Evolutionary conservation across 1,284 basidiomycete genomes (phyloP).

Genomic region (Trichosporon asahii): DNA sequence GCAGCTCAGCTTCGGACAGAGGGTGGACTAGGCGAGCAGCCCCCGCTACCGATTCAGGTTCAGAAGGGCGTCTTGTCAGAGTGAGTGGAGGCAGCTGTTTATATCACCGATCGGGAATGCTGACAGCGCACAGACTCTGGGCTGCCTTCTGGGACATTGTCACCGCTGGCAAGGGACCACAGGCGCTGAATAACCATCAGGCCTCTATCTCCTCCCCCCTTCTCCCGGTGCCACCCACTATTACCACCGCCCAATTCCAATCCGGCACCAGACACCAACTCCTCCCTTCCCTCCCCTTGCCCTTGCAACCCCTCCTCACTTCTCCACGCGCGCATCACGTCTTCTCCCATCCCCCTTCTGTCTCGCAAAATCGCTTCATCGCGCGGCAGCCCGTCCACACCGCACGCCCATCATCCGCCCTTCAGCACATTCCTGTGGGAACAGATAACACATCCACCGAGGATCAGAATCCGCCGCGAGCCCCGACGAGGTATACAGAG

Average conservation of each 20-base stretch:
- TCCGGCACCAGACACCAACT: background rate
- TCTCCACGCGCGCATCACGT: conserved; percentile 6
- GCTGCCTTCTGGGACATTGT: conserved; percentile 53
- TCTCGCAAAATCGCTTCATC: background rate
- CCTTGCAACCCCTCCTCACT: no score
- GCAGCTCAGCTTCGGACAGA: conserved; percentile 46
- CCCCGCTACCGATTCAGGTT: conserved; percentile 45
- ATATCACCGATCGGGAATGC: background rate
- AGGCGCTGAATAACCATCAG: conserved; percentile 43
- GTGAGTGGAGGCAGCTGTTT: conserved; percentile 40
- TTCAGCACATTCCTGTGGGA: background rate
- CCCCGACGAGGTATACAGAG: background rate
- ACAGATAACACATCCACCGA: conserved; percentile 2
- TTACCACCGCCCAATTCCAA: background rate
- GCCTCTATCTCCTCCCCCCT: conserved; percentile 11
- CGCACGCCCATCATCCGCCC: background rate
- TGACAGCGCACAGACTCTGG: conserved; percentile 46
- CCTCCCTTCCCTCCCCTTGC: background rate
- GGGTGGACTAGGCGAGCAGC: conserved; percentile 42
- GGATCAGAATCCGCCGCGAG: background rate
- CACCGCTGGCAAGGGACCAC: conserved; percentile 45
- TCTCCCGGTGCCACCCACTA: background rate
- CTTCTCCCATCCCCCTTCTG: background rate
- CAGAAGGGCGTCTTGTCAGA: conserved; percentile 51
- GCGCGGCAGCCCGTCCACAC: background rate